Percentiles rank a stretch among this genome's conserved stretches.
These are phyloP conservation scores for Fusarium foetens DNA, from an alignment of 2,329 filamentous ascomycete species.

Conservation along the genomic window DNA sequence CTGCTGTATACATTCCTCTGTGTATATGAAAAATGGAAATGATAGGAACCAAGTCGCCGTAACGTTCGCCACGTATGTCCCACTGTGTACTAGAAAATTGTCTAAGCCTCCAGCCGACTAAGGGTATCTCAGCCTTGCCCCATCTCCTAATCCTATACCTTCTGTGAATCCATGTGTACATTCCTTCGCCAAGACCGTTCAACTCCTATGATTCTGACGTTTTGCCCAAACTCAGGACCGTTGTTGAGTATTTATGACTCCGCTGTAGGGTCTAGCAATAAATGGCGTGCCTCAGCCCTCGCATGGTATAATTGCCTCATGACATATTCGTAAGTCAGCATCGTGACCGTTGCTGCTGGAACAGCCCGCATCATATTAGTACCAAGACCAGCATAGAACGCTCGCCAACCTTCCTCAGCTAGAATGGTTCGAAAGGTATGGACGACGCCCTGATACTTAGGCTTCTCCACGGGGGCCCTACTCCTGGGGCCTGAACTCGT, in stretches of 20 bases:
- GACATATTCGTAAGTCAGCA: constrained; percentile 92
- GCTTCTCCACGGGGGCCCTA: constrained; percentile 46
- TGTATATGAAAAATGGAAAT: constrained; percentile 28
- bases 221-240: background rate
- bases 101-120: constrained; percentile 51
- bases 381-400: constrained; percentile 96
- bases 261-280: constrained; percentile 26
- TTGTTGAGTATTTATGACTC: constrained; percentile 27
- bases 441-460: constrained; percentile 80
- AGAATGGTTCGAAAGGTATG: constrained; percentile 87
- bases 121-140: constrained; percentile 50
- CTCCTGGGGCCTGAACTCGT: constrained; percentile 44
- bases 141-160: constrained; percentile 18
- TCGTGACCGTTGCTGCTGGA: constrained; percentile 94
- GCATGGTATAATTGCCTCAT: constrained; percentile 64
- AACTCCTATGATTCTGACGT: constrained; percentile 17
- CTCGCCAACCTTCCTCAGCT: constrained; percentile 91
- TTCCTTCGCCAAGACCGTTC: constrained; percentile 12
- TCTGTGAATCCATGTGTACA: constrained; percentile 35
- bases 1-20: constrained; percentile 27
- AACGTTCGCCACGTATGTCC: constrained; percentile 30
- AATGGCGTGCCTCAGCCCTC: constrained; percentile 52
- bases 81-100: constrained; percentile 43
- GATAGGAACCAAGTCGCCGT: constrained; percentile 28
- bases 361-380: constrained; percentile 98